Percentiles rank a stretch among this genome's conserved stretches.
These are phyloP conservation scores for Cerrena zonata DNA, from an alignment of 1,284 basidiomycete species.

Conservation along the genomic window DNA sequence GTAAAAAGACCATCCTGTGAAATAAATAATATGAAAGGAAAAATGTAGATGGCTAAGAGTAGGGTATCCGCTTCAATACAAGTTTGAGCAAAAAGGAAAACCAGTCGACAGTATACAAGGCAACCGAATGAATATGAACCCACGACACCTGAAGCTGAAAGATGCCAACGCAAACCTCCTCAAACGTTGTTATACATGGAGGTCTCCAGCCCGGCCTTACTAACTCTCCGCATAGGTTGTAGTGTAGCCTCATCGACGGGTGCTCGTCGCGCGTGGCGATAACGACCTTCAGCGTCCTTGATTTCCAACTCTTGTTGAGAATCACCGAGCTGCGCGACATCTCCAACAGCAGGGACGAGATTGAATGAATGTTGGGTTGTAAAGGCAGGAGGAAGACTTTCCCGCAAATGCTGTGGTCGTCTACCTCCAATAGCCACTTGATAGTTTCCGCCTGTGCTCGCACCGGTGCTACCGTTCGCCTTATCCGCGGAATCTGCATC, in stretches of 20 bases:
- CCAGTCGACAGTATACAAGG: neutral
- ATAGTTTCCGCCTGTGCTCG: conserved; percentile 30
- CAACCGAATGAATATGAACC: neutral
- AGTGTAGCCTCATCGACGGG: conserved; percentile 82
- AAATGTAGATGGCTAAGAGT: too few species aligned
- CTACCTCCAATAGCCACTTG: conserved; percentile 40
- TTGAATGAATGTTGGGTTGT: conserved; percentile 28
- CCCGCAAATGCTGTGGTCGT: conserved; percentile 57
- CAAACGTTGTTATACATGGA: conserved; percentile 15
- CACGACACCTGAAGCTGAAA: neutral
- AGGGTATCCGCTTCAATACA: neutral
- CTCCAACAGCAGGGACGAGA: conserved; percentile 23
- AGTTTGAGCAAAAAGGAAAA: neutral
- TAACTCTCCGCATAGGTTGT: conserved; percentile 79
- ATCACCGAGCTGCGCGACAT: conserved; percentile 43
- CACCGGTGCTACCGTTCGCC: conserved; percentile 14
- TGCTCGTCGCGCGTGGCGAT: conserved; percentile 75
- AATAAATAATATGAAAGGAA: too few species aligned
- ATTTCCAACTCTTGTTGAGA: conserved; percentile 79
- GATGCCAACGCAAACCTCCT: neutral
- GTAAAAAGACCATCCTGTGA: too few species aligned
- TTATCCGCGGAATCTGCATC: conserved; percentile 17
- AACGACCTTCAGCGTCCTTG: conserved; percentile 74
- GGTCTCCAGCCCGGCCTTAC: conserved; percentile 85
- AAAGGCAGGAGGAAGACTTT: conserved; percentile 68